Evolutionary conservation across 164 flowering plant genomes (phyloP), one percentile per base, ranked within the genome.

Genomic region (Houttuynia cordata): DNA sequence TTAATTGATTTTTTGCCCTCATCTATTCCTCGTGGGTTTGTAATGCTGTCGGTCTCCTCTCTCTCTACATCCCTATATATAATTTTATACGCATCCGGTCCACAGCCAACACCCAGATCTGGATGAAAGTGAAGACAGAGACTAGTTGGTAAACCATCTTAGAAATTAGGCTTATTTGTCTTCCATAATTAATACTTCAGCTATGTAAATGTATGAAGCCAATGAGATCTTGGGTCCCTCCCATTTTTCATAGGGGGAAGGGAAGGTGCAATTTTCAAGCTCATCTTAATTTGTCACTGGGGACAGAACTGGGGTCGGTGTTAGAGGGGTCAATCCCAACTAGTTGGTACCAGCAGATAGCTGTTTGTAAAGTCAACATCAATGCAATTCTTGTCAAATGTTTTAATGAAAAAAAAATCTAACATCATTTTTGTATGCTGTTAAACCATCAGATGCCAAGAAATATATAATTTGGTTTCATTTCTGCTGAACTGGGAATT

Each of bases 1-100:
- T 73, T 70, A 71, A 76, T 77, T 79, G 70, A 74, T 73, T 64
- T 62, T 62, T 72, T 59, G n/a, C 61, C 64, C 40, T 60, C 47
- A 34, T 25, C 55, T 40, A 18, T 53, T 20, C 37, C 65, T 54
- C 25, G n/a, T 39, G 47, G 24, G 19, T 41, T n/a, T 58, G 15
- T 3, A n/a, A 19, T 42, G 17, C 18, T 59, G 14, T 42, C 25
- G 39, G 7, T 18, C 22, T 17, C 24, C 45, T n/a, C 9, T 12
- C 14, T 24, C 25, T 56, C 34, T 34, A 3, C 30, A 56, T 34
- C 25, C 10, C 3, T 54, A 54, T 54, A 23, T 10, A 7, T n/a
- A n/a, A n/a, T 12, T 1, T 53, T 53, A 53, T 53, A 53, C n/a
- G 24, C 59, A 8, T 24, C 59, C 18, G 0, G 21, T 8, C 20